phyloP scores from a whole-genome alignment of 2,329 filamentous ascomycete species.

The Sporothrix brasiliensis region DNA sequence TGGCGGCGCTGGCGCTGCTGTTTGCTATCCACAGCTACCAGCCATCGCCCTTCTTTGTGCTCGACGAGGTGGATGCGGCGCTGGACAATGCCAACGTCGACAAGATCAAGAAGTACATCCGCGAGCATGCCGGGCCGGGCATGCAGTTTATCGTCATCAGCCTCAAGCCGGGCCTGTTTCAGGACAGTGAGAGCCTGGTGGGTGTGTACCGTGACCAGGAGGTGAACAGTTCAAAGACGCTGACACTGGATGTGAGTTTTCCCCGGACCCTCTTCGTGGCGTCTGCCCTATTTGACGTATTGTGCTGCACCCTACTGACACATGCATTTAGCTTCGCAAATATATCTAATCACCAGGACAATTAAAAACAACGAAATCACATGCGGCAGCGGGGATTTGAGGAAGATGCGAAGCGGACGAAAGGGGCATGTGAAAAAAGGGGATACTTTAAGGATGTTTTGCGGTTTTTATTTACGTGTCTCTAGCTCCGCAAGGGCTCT shows the following conservation, averaged over 20 bases:
- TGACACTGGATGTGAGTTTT: constrained; percentile 89
- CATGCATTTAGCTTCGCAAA: constrained; percentile 31
- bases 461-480: not conserved
- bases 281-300: not conserved
- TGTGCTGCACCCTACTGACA: not conserved
- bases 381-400: not conserved
- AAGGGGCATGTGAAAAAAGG: not conserved
- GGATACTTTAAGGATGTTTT: not conserved
- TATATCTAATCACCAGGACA: constrained; percentile 25
- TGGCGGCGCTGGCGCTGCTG: constrained; percentile 92
- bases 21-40: constrained; percentile 98
- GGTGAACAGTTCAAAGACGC: constrained; percentile 85
- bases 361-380: not conserved
- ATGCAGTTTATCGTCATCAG: constrained; percentile 99
- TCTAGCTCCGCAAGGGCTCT: constrained; percentile 1
- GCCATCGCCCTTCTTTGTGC: constrained; percentile 93
- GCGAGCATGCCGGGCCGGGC: constrained; percentile 88
- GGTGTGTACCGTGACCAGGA: constrained; percentile 95
- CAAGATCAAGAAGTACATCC: constrained; percentile 94
- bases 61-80: constrained; percentile 96
- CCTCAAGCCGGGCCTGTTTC: constrained; percentile 92
- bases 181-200: constrained; percentile 92
- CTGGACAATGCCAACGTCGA: constrained; percentile 98
- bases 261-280: not conserved
- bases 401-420: not conserved